These are phyloP conservation scores for Cyberlindnera nakhonratchasimensis DNA, from an alignment of 805 yeast species.

Conservation along the genomic window DNA sequence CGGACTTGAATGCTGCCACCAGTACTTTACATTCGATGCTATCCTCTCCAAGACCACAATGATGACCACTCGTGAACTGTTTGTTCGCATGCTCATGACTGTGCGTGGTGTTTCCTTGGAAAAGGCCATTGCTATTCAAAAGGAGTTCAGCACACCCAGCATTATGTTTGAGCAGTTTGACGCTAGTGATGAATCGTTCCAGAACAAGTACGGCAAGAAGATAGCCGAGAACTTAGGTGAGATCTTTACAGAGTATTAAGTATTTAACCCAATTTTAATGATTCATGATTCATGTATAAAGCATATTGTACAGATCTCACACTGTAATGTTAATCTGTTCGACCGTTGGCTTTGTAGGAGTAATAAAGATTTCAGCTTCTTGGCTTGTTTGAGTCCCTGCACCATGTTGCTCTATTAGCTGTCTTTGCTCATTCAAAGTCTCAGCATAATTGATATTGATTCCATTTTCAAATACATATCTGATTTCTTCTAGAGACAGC, in stretches of 20 bases:
- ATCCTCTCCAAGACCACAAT: constrained; percentile 66
- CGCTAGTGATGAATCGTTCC: constrained; percentile 20
- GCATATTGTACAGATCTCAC: too few species aligned
- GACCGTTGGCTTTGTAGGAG: too few species aligned
- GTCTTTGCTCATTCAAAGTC: background rate
- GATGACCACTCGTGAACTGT: constrained; percentile 73
- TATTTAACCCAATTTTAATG: background rate
- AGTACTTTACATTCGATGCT: constrained; percentile 55
- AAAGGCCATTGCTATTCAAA: constrained; percentile 77
- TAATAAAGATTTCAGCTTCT: background rate
- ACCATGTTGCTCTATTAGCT: background rate
- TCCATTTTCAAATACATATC: constrained; percentile 38
- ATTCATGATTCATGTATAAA: too few species aligned
- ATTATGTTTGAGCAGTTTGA: constrained; percentile 49
- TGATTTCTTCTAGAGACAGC: constrained; percentile 40
- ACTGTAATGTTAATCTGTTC: too few species aligned
- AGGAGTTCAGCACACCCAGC: constrained; percentile 65
- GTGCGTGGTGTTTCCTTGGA: constrained; percentile 80
- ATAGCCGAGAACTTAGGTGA: constrained; percentile 21
- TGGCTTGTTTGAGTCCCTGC: background rate
- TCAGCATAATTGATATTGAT: constrained; percentile 34
- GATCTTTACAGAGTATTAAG: constrained; percentile 5
- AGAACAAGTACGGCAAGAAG: constrained; percentile 32
- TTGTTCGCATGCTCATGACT: constrained; percentile 71
- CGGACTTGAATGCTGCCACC: constrained; percentile 40